phyloP scores from a whole-genome alignment of 2,329 filamentous ascomycete genomes.

The Penicillium sclerotiorum region DNA sequence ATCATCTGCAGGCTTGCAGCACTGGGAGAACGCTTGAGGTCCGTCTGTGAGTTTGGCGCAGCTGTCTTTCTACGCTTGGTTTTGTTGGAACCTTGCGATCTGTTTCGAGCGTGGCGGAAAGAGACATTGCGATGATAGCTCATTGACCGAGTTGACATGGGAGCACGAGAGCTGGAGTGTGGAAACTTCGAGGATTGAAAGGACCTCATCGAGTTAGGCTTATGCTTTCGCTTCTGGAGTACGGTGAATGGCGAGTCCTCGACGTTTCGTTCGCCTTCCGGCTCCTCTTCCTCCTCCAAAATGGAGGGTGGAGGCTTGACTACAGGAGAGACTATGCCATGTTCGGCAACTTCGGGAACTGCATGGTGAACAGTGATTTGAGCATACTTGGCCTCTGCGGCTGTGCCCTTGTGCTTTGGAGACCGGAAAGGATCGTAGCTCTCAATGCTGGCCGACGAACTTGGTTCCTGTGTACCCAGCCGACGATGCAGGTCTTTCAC shows the following conservation, averaged over 20 bases:
- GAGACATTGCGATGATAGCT: constrained; percentile 65
- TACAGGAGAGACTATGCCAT: constrained; percentile 6
- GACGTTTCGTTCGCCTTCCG: constrained; percentile 8
- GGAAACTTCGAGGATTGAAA: constrained; percentile 51
- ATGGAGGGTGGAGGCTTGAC: constrained; percentile 22
- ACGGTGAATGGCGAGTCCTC: constrained; percentile 33
- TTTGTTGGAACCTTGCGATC: constrained; percentile 34
- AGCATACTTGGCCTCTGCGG: constrained; percentile 61
- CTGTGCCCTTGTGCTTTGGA: constrained; percentile 57
- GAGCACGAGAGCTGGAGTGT: constrained; percentile 49
- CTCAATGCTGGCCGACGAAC: constrained; percentile 49
- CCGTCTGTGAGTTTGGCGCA: constrained; percentile 21
- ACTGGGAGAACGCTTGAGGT: constrained; percentile 28
- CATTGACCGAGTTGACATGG: constrained; percentile 46
- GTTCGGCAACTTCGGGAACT: constrained; percentile 17
- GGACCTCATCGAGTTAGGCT: constrained; percentile 38
- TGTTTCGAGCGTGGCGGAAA: constrained; percentile 59
- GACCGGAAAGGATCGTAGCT: constrained; percentile 87
- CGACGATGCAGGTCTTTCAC: constrained; percentile 56
- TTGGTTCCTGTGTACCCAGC: constrained; percentile 52
- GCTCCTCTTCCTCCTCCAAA: constrained; percentile 26
- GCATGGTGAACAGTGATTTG: constrained; percentile 70
- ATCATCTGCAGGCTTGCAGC: constrained; percentile 29
- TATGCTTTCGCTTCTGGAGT: constrained; percentile 35
- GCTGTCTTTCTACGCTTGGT: constrained; percentile 25